Conservation (phyloP, 495 filamentous ascomycete species). For the Penicillium pancosmium region DNA sequence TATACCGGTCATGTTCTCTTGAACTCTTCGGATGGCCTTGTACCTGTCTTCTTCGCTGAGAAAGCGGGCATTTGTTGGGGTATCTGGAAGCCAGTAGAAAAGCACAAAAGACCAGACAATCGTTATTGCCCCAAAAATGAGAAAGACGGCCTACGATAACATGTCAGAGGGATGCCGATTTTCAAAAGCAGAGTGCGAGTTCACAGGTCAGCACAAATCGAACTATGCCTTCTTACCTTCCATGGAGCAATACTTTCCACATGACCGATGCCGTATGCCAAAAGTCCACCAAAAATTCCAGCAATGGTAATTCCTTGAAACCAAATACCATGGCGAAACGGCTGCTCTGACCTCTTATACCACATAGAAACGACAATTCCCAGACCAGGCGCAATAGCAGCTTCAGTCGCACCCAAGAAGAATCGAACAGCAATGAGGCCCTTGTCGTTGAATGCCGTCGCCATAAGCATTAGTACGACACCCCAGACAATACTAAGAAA, state of each 20-base stretch:
- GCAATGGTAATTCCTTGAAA: constrained; percentile 59
- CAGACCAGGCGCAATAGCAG: constrained; percentile 56
- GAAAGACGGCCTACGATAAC: constrained; percentile 52
- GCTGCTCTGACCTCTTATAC: constrained; percentile 64
- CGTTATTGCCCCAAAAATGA: constrained; percentile 59
- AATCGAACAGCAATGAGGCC: not conserved
- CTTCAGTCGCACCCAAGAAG: constrained; percentile 37
- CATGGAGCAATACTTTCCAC: constrained; percentile 23
- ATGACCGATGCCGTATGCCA: constrained; percentile 60
- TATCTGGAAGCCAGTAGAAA: constrained; percentile 53
- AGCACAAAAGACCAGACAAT: constrained; percentile 48
- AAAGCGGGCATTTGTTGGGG: constrained; percentile 54
- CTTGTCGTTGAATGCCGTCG: not conserved
- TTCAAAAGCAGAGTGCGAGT: no score
- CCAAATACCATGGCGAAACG: constrained; percentile 58
- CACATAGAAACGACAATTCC: constrained; percentile 47
- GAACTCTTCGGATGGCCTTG: constrained; percentile 6
- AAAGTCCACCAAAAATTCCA: constrained; percentile 56
- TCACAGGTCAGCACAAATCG: no score
- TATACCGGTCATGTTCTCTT: not conserved
- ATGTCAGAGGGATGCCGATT: no score
- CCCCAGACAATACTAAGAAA: not conserved
- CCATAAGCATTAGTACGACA: not conserved
- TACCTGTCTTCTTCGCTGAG: constrained; percentile 53
- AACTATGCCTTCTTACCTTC: constrained; percentile 9